phyloP scores from a whole-genome alignment of 495 filamentous ascomycete species.

The Xylaria nigripes region DNA sequence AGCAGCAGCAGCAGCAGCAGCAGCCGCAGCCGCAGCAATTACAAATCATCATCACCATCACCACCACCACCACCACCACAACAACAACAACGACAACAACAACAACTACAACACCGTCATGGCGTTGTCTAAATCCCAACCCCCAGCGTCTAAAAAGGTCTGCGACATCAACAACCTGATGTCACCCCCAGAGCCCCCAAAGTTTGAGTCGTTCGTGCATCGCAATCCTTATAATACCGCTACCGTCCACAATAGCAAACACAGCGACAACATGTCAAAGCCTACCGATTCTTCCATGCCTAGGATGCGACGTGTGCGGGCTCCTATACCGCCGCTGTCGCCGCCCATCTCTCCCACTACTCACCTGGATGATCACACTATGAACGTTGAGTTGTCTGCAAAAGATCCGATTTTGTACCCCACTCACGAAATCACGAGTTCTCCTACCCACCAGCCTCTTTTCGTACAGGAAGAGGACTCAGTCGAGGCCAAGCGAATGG shows the following conservation, averaged over 20 bases:
- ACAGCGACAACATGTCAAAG: background rate
- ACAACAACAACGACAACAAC: background rate
- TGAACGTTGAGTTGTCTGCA: slow-evolving; percentile 14
- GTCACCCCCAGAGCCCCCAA: slow-evolving; percentile 63
- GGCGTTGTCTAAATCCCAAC: slow-evolving; percentile 10
- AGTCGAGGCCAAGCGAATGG: slow-evolving; percentile 43
- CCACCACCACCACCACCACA: slow-evolving; percentile 4
- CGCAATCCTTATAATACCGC: background rate
- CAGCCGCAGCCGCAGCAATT: background rate
- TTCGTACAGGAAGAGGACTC: slow-evolving; percentile 32
- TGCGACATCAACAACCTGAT: slow-evolving; percentile 53
- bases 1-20: background rate
- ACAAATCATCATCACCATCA: slow-evolving; percentile 1
- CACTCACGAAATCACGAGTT: slow-evolving; percentile 50
- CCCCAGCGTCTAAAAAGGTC: slow-evolving; percentile 22
- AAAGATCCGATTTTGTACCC: slow-evolving; percentile 42
- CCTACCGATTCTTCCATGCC: slow-evolving; percentile 24
- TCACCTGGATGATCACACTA: slow-evolving; percentile 27
- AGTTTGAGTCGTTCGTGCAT: slow-evolving; percentile 51
- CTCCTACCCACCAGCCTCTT: slow-evolving; percentile 30
- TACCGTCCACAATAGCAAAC: background rate
- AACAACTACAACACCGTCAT: slow-evolving; percentile 10
- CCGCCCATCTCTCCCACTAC: slow-evolving; percentile 64
- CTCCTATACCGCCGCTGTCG: slow-evolving; percentile 52
- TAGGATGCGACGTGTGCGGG: slow-evolving; percentile 29